Evolutionary conservation across 2,329 filamentous ascomycete genomes (phyloP), one percentile per base, ranked within the genome.

Genomic region (Zasmidium cellare): DNA sequence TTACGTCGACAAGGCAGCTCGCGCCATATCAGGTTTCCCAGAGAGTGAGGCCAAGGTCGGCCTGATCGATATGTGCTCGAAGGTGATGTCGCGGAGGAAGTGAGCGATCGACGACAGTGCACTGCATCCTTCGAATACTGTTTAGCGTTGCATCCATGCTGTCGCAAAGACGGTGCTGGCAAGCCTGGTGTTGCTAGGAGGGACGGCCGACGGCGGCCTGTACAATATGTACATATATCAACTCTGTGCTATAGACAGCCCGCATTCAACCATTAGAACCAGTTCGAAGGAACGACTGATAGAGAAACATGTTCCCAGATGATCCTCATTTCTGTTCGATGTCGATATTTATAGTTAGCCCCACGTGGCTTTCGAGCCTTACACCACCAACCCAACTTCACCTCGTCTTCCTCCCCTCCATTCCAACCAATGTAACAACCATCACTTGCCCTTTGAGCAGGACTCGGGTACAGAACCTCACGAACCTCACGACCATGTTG

Each of bases 1-100:
- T 68, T 99, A 96, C 74, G 88, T 89, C 41, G 88, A 94, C 71
- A 90, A 90, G 71, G 94, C 94, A 24, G 89, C 96, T 60, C 83
- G 86, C 3, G 90, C 92, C n/a, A 90, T 99, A 69, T 82, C 84
- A 63, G 78, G 80, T 47, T 96, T 99, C 75, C 94, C 94, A 6
- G 88, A 92, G n/a, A 93, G 92, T 73, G 93, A 97, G 64, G 94
- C 94, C 58, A 97, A 96, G 79, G 84, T 89, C 25, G 93, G 93
- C 0, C 80, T 99, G 44, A 80, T 96, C 47, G 91, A 97, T 70
- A 97, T 97, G 91, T 96, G 92, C 66, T 84, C 88, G 67, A 97
- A 96, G 80, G 92, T 92, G 16, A 85, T 96, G 79, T 88, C 91
- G 76, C 84, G 93, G 70, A 84, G 91, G 74, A 97, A 96, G 76